Evolutionary conservation across 345 rosid genomes (phyloP), one percentile per base, ranked within the genome.

Genomic region (Tarenaya hassleriana): DNA sequence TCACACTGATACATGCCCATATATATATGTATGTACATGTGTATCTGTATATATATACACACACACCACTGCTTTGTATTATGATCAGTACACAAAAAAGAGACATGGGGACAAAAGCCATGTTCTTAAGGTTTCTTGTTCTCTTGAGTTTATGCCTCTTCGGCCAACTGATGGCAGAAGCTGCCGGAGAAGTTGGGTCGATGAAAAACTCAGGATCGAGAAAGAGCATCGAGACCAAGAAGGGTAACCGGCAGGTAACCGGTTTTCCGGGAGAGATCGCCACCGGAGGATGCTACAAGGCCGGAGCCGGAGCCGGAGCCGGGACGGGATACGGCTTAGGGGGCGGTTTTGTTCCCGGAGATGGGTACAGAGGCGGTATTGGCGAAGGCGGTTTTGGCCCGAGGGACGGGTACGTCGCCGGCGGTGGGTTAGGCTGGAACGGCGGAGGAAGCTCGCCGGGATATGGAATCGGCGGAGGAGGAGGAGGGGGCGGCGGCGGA

Each of bases 281-380:
- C 14, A 8, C 64, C 47, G 70, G 70, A 3, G 60, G 64, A 18
- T 64, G 57, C 32, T n/a, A n/a, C n/a, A n/a, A n/a, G n/a, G 69
- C 58, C 1, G 62, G 69, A 24, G 29, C 5, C 2, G 29, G 29
- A 2, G 29, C 3, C 29, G 29, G 29, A 24, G 29, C n/a, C n/a
- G 29, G 5, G 29, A 2, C 5, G 29, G 3, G 29, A 5, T 5
- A 24, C 29, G 29, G 3, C 5, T 24, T 1, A 51, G 69, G 2
- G 69, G 46, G 8, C 52, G 62, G 0, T 24, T 24, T 24, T 56
- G 62, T n/a, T n/a, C n/a, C n/a, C 1, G 41, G 42, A 24, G 60
- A 63, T 38, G 69, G 69, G 50, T 65, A 65, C 37, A 5, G 29
- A 2, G 29, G 29, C 5, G 69, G 62, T 38, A 60, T 41, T 10